These are phyloP conservation scores for Ophioceras dolichostomum DNA, from an alignment of 2,329 filamentous ascomycete species.

Conservation along the genomic window DNA sequence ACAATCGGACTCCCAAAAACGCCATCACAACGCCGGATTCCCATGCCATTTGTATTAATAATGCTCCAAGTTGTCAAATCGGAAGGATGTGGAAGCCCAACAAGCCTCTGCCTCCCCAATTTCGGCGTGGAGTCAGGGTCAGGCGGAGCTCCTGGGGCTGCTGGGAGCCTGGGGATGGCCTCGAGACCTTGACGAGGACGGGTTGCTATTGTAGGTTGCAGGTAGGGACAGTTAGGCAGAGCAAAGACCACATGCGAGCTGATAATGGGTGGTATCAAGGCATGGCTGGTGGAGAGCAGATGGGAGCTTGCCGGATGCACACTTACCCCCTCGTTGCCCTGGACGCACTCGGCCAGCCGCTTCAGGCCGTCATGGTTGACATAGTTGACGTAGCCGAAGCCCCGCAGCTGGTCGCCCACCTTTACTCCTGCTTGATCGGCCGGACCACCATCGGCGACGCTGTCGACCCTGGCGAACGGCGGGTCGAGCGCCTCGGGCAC, in stretches of 20 bases:
- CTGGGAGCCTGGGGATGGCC: constrained; percentile 26
- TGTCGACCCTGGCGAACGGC: constrained; percentile 85
- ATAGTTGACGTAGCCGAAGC: constrained; percentile 74
- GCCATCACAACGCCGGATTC: too few species aligned
- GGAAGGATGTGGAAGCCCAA: constrained; percentile 82
- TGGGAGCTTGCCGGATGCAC: background rate
- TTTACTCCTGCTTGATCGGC: constrained; percentile 73
- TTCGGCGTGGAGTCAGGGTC: constrained; percentile 56
- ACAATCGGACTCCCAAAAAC: too few species aligned
- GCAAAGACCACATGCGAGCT: too few species aligned
- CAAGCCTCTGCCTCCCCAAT: constrained; percentile 81
- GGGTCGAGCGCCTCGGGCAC: constrained; percentile 20
- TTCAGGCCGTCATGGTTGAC: constrained; percentile 76
- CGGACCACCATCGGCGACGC: constrained; percentile 64
- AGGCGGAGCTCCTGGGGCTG: constrained; percentile 47
- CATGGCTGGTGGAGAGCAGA: background rate
- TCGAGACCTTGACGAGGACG: constrained; percentile 53
- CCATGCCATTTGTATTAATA: too few species aligned
- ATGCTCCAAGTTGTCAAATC: too few species aligned
- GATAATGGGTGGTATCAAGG: too few species aligned
- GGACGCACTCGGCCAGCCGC: constrained; percentile 81
- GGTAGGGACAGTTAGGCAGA: too few species aligned
- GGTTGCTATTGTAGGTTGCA: too few species aligned
- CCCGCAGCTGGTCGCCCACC: constrained; percentile 67
- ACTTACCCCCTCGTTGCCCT: constrained; percentile 80